phyloP scores from a whole-genome alignment of 495 filamentous ascomycete species.

The Talaromyces trachyspermus region DNA sequence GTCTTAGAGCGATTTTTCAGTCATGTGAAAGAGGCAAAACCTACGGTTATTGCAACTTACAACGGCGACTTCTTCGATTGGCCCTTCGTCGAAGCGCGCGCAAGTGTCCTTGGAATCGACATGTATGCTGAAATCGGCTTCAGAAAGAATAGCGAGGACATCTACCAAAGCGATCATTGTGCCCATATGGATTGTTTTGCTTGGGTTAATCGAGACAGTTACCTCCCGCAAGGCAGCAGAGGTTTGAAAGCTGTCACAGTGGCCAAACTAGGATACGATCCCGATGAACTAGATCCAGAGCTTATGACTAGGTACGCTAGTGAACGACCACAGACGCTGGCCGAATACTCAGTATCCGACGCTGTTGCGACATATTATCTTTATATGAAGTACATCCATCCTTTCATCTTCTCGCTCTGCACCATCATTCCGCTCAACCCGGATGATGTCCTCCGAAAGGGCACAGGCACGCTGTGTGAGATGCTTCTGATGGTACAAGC shows the following conservation, averaged over 20 bases:
- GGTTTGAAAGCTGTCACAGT: slow-evolving; percentile 97
- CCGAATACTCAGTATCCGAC: slow-evolving; percentile 98
- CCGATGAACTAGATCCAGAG: slow-evolving; percentile 95
- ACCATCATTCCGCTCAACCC: slow-evolving; percentile 91
- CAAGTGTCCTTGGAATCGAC: slow-evolving; percentile 91
- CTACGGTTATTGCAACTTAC: slow-evolving; percentile 96
- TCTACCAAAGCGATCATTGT: slow-evolving; percentile 90
- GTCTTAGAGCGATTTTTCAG: slow-evolving; percentile 89
- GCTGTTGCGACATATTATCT: slow-evolving; percentile 98
- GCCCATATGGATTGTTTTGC: slow-evolving; percentile 99
- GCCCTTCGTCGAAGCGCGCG: slow-evolving; percentile 93
- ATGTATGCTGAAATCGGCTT: slow-evolving; percentile 99
- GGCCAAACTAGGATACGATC: slow-evolving; percentile 95
- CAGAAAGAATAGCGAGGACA: slow-evolving; percentile 87
- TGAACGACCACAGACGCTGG: slow-evolving; percentile 86
- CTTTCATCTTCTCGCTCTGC: slow-evolving; percentile 97
- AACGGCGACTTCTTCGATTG: slow-evolving; percentile 99
- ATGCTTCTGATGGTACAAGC: slow-evolving; percentile 99
- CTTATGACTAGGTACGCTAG: slow-evolving; percentile 93
- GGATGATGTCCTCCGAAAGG: slow-evolving; percentile 88
- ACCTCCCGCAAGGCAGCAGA: slow-evolving; percentile 93
- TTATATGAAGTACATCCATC: slow-evolving; percentile 99
- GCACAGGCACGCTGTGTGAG: slow-evolving; percentile 95
- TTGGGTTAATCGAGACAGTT: slow-evolving; percentile 98
- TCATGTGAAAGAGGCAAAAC: slow-evolving; percentile 89